These are phyloP conservation scores for Globisporangium yorkense DNA, from an alignment of 352 stramenopile genomes.

Conservation along the genomic window DNA sequence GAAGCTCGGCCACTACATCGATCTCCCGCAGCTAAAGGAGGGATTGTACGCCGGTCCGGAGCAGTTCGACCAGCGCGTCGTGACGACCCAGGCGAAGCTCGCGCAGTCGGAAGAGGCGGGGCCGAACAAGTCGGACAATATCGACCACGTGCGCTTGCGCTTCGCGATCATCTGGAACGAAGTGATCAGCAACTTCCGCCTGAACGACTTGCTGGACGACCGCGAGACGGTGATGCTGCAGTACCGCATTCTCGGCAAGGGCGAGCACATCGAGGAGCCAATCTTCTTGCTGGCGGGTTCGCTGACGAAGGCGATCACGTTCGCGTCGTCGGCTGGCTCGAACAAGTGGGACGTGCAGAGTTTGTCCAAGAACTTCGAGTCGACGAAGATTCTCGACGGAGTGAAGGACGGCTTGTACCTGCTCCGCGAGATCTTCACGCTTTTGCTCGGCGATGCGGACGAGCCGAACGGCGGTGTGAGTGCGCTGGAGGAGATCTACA, in stretches of 20 bases:
- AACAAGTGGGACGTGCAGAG: constrained; percentile 44
- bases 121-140: constrained; percentile 3
- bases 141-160: constrained; percentile 56
- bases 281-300: constrained; percentile 81
- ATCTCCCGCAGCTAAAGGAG: constrained; percentile 55
- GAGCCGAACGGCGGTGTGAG: constrained; percentile 32
- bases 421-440: constrained; percentile 57
- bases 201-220: constrained; percentile 82
- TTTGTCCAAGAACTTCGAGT: constrained; percentile 56
- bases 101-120: constrained; percentile 7
- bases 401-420: constrained; percentile 55
- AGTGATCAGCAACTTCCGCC: constrained; percentile 77
- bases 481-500: constrained; percentile 62
- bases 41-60: constrained; percentile 54
- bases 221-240: constrained; percentile 82
- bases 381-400: constrained; percentile 51
- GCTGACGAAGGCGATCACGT: constrained; percentile 50
- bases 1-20: constrained; percentile 72
- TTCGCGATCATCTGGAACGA: constrained; percentile 88
- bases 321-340: constrained; percentile 41
- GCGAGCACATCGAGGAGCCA: constrained; percentile 62
- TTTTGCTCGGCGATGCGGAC: constrained; percentile 58
- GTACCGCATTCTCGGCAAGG: constrained; percentile 72
- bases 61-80: constrained; percentile 67
- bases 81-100: constrained; percentile 43